Base-by-base conservation (phyloP, 2,329 filamentous ascomycete genomes). In the Colletotrichum tanaceti region DNA sequence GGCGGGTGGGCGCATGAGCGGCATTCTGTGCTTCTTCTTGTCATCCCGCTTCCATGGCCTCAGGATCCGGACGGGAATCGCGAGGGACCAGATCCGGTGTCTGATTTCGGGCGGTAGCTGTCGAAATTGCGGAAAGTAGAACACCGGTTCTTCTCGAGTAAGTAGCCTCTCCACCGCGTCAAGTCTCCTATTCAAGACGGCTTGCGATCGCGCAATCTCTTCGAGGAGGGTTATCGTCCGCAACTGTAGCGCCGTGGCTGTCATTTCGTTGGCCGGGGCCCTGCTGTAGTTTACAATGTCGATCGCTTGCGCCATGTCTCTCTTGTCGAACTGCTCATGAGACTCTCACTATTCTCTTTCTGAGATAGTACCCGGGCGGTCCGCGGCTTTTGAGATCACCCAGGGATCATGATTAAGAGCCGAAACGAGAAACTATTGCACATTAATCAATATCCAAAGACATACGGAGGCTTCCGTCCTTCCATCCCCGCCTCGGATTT, bases 141-240 rank as follows among this genome's bases (percentile, higher is more conserved):
- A 14, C 16, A 24, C 22, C 13, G 18, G 18, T 0, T 28, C 14
- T 16, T 44, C 38, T 3, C 41, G 41, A 4, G 38, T 5, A 16
- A 70, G 18, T 22, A 58, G 28, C 41, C 16, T 68, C 58, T 70
- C 67, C 35, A 70, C 47, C 3, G 58, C 47, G 22, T 53, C 63
- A 20, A 70, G 43, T 5, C 67, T 28, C 41, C 20, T 11, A 53
- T 63, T 58, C 9, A 70, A 43, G 13, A 38, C 39, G n/a, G 24
- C 54, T 44, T 70, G 67, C 14, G 67, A 70, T 14, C 20, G 63
- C 39, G 63, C 63, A 16, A 70, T 63, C 46, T 63, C 68, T 20
- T 70, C 67, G 1, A 70, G 41, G 4, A 70, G 58, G n/a, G 38
- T 32, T 18, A 70, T 47, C 7, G 58, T 68, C 16, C 28, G 67